A percentile compares a stretch with the other conserved stretches of the same genome.
phyloP scores from a whole-genome alignment of 2,329 filamentous ascomycete genomes.

The Aspergillus tanneri region DNA sequence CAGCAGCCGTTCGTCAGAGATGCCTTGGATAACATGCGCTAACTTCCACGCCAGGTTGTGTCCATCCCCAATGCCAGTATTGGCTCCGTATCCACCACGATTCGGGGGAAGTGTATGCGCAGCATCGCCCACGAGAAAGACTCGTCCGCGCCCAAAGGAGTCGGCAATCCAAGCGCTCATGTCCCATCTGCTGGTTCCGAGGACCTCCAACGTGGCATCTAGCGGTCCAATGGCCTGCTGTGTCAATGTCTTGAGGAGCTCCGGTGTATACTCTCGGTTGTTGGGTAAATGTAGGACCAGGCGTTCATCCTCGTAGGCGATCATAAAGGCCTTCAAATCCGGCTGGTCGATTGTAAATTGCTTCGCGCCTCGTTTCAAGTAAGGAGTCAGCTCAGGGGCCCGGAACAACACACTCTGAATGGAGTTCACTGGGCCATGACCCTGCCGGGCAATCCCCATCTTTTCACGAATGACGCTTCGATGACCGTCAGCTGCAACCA shows the following conservation, averaged over 20 bases:
- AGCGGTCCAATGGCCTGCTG: slow-evolving; percentile 30
- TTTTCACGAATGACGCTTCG: slow-evolving; percentile 21
- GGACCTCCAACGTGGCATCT: slow-evolving; percentile 32
- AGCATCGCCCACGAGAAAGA: slow-evolving; percentile 38
- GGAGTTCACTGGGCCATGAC: slow-evolving; percentile 23
- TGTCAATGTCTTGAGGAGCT: slow-evolving; percentile 23
- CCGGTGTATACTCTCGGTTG: slow-evolving; percentile 21
- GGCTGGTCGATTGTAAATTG: slow-evolving; percentile 25
- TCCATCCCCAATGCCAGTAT: slow-evolving; percentile 41
- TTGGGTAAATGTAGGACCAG: slow-evolving; percentile 28
- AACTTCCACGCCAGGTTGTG: slow-evolving; percentile 49
- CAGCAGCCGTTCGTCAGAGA: slow-evolving; percentile 26
- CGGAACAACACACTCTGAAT: slow-evolving; percentile 27
- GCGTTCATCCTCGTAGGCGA: slow-evolving; percentile 24
- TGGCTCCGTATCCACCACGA: slow-evolving; percentile 34
- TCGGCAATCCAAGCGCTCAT: slow-evolving; percentile 30
- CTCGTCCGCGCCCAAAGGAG: slow-evolving; percentile 24
- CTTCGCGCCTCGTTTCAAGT: slow-evolving; percentile 16
- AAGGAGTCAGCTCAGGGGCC: slow-evolving; percentile 17
- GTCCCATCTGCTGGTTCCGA: slow-evolving; percentile 37
- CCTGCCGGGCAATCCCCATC: slow-evolving; percentile 20
- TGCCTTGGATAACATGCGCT: slow-evolving; percentile 30
- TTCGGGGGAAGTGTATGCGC: slow-evolving; percentile 32
- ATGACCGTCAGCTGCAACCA: slow-evolving; percentile 42
- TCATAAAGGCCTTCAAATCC: slow-evolving; percentile 23